These are phyloP conservation scores for Tetradesmus obliquus DNA, from an alignment of 139 green algal genomes.

Conservation along the genomic window DNA sequence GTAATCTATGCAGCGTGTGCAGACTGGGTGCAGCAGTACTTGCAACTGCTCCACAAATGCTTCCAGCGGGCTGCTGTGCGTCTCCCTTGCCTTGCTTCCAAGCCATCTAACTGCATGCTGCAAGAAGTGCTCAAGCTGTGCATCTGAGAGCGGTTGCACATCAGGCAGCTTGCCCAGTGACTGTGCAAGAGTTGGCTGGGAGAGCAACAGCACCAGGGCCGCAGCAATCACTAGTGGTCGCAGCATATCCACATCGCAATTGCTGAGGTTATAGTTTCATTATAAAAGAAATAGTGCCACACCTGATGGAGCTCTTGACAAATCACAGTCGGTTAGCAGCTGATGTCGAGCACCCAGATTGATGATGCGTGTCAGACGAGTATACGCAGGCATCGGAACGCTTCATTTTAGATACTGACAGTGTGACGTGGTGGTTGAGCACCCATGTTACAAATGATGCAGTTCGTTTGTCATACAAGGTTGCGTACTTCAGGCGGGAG, in stretches of 20 bases:
- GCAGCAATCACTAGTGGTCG: neutral
- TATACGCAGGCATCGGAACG: no score
- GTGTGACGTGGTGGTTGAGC: no score
- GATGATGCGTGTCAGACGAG: no score
- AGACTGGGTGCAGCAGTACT: neutral
- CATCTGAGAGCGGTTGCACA: neutral
- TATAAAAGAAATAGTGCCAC: neutral
- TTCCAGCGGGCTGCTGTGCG: neutral
- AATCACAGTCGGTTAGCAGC: neutral
- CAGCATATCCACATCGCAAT: neutral
- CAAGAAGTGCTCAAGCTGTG: slow-evolving; percentile 4
- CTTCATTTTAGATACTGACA: no score
- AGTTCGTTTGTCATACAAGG: neutral
- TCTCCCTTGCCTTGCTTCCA: neutral
- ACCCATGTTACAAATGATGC: neutral
- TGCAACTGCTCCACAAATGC: neutral
- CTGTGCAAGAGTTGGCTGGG: neutral
- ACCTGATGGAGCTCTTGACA: neutral
- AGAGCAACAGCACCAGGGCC: neutral
- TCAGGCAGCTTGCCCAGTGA: neutral
- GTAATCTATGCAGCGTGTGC: slow-evolving; percentile 27
- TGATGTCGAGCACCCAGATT: neutral
- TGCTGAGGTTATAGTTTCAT: neutral
- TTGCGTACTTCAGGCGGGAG: neutral
- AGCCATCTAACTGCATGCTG: neutral